Evolutionary conservation across 169 alveolate genomes (phyloP).

Genomic region (Cryptosporidium muris): DNA sequence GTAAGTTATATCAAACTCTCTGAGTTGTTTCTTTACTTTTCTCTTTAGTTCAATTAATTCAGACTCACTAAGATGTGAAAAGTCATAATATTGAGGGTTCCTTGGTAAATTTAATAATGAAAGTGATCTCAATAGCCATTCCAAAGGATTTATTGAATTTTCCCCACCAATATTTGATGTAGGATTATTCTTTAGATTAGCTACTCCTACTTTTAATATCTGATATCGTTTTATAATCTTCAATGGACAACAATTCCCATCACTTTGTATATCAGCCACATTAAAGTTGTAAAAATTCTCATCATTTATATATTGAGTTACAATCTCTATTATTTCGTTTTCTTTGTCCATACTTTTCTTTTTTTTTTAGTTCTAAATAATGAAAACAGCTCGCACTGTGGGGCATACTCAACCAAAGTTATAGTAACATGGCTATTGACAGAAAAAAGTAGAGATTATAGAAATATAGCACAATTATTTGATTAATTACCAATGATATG

Average conservation of each 20-base stretch:
- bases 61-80: background rate
- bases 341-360: no score
- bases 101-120: background rate
- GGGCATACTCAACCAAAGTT: no score
- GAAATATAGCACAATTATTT: no score
- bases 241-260: background rate
- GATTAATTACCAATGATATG: no score
- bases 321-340: background rate
- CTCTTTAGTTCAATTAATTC: conserved; percentile 75
- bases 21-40: conserved; percentile 84
- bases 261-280: background rate
- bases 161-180: no score
- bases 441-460: no score
- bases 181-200: background rate
- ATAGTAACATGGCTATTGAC: no score
- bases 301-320: background rate
- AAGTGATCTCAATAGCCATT: background rate
- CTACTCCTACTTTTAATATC: background rate
- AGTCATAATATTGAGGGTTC: background rate
- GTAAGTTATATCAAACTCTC: conserved; percentile 84
- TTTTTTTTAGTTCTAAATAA: no score
- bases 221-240: background rate
- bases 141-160: no score
- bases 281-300: background rate
- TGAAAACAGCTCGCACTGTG: no score